Evolutionary conservation across 2,329 filamentous ascomycete species (phyloP), one percentile per base, ranked within the genome.

Genomic region (Aspergillus fumigatus): DNA sequence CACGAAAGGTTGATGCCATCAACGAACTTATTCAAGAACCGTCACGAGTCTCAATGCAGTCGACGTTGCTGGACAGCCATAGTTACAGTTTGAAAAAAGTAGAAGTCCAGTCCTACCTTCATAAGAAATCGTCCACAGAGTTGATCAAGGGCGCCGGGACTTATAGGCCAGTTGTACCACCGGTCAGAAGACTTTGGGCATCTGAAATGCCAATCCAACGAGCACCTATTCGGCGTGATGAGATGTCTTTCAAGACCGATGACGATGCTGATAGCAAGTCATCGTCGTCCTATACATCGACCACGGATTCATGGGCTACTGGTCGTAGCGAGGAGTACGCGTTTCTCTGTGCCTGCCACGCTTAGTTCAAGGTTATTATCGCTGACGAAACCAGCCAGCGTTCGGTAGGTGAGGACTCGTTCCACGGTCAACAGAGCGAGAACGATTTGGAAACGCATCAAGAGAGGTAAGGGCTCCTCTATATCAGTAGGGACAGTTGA

Each of bases 1-100:
- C 62, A 27, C 65, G 63, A 48, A 63, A 61, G 10, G 67, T 67
- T 17, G 65, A 70, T 25, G 57, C 67, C 11, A 57, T 71, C 25
- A 66, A 67, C 19, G 60, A 49, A 11, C 62, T 71, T 6, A 62
- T 73, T 25, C 58, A 66, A 49, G 70, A 70, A 40, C 64, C 73
- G 8, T 63, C 66, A 35, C 50, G 51, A 38, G 59, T 59, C 2
- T 63, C 65, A n/a, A 45, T 51, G n/a, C 58, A 50, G 11, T 57
- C 62, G 17, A 49, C 58, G 10, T 49, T 53, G 45, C 54, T 48
- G 26, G 23, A 50, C 11, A 51, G 56, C 48, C 43, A 47, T 25
- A 47, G 23, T 4, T 25, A 14, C 43, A 23, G 23, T 14, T 10
- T 14, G 49, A 60, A 52, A 43, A 59, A 49, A 19, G 60, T 53